These are phyloP conservation scores for Pholiota molesta DNA, from an alignment of 768 basidiomycete species.

Conservation along the genomic window DNA sequence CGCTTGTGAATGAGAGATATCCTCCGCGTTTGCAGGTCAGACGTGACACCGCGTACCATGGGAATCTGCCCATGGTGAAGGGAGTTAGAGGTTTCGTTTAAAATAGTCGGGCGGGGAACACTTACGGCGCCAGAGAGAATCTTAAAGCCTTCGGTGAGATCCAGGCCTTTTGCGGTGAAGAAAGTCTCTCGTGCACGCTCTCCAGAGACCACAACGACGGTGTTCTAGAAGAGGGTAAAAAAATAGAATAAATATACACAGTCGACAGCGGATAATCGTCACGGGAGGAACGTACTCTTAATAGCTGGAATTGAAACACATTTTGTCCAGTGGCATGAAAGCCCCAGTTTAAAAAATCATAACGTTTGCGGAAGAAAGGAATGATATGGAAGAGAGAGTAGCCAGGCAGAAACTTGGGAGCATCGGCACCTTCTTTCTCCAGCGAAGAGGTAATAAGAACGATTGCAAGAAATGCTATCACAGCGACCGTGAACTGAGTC, in stretches of 20 bases:
- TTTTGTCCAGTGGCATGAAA: slow-evolving; percentile 68
- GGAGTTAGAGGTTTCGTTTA: slow-evolving; percentile 22
- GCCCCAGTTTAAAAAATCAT: slow-evolving; percentile 75
- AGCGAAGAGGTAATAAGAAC: slow-evolving; percentile 47
- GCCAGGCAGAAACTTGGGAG: slow-evolving; percentile 61
- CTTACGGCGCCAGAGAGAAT: slow-evolving; percentile 78
- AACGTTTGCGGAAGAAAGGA: slow-evolving; percentile 70
- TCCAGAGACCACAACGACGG: slow-evolving; percentile 77
- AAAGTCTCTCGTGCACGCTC: slow-evolving; percentile 70
- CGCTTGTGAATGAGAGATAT: slow-evolving; percentile 74
- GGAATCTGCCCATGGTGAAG: slow-evolving; percentile 56
- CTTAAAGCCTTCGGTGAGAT: slow-evolving; percentile 80
- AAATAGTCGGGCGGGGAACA: slow-evolving; percentile 24
- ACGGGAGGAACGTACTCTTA: slow-evolving; percentile 51
- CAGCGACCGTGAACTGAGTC: slow-evolving; percentile 49
- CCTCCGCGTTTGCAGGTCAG: slow-evolving; percentile 62
- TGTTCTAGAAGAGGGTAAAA: slow-evolving; percentile 50
- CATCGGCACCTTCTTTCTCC: slow-evolving; percentile 50
- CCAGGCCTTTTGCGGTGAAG: slow-evolving; percentile 70
- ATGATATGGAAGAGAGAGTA: slow-evolving; percentile 57
- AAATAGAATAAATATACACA: slow-evolving; percentile 10
- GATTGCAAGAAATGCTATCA: slow-evolving; percentile 50
- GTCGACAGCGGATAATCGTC: slow-evolving; percentile 2
- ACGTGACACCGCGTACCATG: slow-evolving; percentile 75
- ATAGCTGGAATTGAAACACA: slow-evolving; percentile 70